phyloP scores from a whole-genome alignment of 352 stramenopile species.

The Blastocystis hominis region DNA sequence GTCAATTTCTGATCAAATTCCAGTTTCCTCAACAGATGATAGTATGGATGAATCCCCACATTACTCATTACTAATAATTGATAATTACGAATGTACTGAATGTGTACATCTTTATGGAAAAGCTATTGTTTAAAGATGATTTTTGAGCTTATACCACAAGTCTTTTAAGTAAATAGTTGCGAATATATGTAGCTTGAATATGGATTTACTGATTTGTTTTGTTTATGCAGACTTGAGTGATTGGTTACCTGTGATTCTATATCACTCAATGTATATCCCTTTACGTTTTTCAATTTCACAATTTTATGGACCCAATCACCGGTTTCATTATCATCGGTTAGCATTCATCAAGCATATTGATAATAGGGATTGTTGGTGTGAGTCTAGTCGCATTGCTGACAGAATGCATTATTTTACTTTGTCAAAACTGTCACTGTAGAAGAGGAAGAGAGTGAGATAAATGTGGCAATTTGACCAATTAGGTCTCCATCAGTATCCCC shows the following conservation, averaged over 20 bases:
- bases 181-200: background rate
- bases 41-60: too few relatives aligned
- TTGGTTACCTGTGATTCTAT: background rate
- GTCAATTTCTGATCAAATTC: background rate
- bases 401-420: background rate
- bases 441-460: too few relatives aligned
- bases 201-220: background rate
- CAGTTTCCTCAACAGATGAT: background rate
- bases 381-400: background rate
- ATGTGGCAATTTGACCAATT: too few relatives aligned
- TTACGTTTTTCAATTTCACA: background rate
- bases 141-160: too few relatives aligned
- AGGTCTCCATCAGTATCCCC: background rate
- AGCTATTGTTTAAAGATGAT: too few relatives aligned
- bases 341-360: background rate
- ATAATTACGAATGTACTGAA: too few relatives aligned
- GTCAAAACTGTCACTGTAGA: background rate
- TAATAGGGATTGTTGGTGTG: background rate
- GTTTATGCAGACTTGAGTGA: background rate
- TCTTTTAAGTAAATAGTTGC: too few relatives aligned
- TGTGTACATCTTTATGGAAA: too few relatives aligned
- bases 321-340: background rate
- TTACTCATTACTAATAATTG: too few relatives aligned
- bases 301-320: constrained; percentile 11
- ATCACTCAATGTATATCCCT: background rate